phyloP scores from a whole-genome alignment of 371 early-diverging fungal species.

The Mucor racemosus region DNA sequence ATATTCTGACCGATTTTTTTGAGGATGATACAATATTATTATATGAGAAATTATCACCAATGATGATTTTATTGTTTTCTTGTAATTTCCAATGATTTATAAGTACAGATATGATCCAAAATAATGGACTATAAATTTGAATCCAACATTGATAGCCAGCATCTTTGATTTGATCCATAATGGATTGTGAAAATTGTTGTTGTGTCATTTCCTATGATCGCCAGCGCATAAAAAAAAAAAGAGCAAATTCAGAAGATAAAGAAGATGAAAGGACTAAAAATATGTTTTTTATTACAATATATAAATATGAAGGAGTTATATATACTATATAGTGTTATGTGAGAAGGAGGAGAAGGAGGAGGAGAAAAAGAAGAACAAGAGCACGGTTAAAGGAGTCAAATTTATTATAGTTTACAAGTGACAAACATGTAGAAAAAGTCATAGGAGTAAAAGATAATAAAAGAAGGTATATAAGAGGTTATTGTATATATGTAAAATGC shows the following conservation, averaged over 20 bases:
- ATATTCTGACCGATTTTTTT: background rate
- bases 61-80: background rate
- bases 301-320: background rate
- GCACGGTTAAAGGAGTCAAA: background rate
- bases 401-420: background rate
- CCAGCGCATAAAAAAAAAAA: constrained; percentile 11
- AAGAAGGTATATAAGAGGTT: background rate
- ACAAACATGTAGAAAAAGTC: background rate
- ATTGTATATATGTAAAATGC: background rate
- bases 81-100: constrained; percentile 17
- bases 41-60: background rate
- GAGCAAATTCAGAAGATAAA: background rate
- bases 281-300: background rate
- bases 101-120: constrained; percentile 29
- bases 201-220: constrained; percentile 16
- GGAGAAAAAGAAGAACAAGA: background rate
- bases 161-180: constrained; percentile 11
- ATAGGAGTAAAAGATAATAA: background rate
- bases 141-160: constrained; percentile 35
- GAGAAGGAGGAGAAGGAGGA: background rate
- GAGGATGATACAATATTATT: background rate
- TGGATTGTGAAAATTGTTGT: background rate
- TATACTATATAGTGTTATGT: background rate
- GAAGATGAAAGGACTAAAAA: background rate
- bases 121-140: constrained; percentile 33